These are phyloP conservation scores for Ascosphaera aggregata DNA, from an alignment of 2,329 filamentous ascomycete genomes.

Conservation along the genomic window DNA sequence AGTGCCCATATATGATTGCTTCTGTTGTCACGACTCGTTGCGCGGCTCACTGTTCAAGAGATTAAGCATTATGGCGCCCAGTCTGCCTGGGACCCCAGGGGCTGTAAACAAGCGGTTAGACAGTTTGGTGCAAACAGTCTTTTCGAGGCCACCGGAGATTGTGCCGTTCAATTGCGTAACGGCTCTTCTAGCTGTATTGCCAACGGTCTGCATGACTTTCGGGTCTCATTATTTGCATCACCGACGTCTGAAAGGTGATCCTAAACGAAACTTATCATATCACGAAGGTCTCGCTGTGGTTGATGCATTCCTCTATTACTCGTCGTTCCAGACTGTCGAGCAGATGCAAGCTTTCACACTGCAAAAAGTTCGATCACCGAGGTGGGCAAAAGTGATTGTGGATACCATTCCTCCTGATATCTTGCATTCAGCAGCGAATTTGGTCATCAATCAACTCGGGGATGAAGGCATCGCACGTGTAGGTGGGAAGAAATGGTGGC, in stretches of 20 bases:
- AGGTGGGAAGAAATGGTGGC: constrained; percentile 73
- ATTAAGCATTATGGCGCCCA: background rate
- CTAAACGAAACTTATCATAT: constrained; percentile 79
- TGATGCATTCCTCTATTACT: constrained; percentile 62
- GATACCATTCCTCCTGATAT: constrained; percentile 40
- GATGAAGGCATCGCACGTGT: constrained; percentile 48
- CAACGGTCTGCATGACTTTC: constrained; percentile 67
- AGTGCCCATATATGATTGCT: too few relatives aligned
- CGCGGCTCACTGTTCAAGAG: background rate
- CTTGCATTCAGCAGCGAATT: constrained; percentile 39
- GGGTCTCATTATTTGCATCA: constrained; percentile 75
- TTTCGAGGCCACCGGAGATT: background rate
- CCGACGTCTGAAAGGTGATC: constrained; percentile 49
- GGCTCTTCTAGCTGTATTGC: constrained; percentile 63
- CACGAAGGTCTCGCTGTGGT: constrained; percentile 79
- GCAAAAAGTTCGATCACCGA: constrained; percentile 75
- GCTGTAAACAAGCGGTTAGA: background rate
- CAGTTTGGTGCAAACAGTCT: background rate
- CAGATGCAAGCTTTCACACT: constrained; percentile 78
- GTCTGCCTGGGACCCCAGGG: background rate
- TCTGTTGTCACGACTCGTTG: background rate
- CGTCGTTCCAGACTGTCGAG: constrained; percentile 76
- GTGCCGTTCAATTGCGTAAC: constrained; percentile 58
- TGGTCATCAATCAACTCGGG: constrained; percentile 53
- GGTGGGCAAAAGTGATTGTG: constrained; percentile 63